Evolutionary conservation across 768 basidiomycete genomes (phyloP).

Genomic region (Podaxis sp.): DNA sequence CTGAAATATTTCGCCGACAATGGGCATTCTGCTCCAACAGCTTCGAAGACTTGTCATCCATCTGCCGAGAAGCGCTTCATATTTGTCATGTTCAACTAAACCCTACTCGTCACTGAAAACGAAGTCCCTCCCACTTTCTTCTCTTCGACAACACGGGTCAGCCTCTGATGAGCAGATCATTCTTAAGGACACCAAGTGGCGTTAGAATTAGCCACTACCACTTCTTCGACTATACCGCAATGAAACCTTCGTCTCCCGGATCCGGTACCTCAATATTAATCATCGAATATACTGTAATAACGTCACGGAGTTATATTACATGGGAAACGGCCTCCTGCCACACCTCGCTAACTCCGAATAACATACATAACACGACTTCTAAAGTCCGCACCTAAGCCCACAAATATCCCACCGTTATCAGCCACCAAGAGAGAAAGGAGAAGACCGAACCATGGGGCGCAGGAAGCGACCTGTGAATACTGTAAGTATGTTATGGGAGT

Average conservation of each 20-base stretch:
- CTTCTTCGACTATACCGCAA: background rate
- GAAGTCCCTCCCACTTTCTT: background rate
- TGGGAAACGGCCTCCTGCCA: background rate
- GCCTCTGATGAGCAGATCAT: background rate
- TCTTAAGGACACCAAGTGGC: background rate
- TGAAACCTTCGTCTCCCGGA: background rate
- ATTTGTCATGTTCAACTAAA: background rate
- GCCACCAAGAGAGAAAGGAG: background rate
- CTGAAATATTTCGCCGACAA: background rate
- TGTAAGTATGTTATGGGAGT: background rate
- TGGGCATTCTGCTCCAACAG: background rate
- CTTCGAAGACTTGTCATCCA: background rate
- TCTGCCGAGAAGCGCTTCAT: background rate
- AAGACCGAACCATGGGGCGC: background rate
- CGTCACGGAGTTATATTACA: background rate
- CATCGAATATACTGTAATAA: background rate
- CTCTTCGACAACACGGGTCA: background rate
- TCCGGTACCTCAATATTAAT: background rate
- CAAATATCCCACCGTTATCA: background rate
- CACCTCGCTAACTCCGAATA: background rate
- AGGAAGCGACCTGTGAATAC: background rate
- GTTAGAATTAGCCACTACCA: conserved; percentile 1
- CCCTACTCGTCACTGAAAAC: background rate
- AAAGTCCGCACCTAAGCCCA: background rate
- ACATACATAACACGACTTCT: background rate